Percentiles rank a stretch among this genome's conserved stretches.
phyloP scores from a whole-genome alignment of 2,329 filamentous ascomycete species.

The Sclerotinia subarctica region DNA sequence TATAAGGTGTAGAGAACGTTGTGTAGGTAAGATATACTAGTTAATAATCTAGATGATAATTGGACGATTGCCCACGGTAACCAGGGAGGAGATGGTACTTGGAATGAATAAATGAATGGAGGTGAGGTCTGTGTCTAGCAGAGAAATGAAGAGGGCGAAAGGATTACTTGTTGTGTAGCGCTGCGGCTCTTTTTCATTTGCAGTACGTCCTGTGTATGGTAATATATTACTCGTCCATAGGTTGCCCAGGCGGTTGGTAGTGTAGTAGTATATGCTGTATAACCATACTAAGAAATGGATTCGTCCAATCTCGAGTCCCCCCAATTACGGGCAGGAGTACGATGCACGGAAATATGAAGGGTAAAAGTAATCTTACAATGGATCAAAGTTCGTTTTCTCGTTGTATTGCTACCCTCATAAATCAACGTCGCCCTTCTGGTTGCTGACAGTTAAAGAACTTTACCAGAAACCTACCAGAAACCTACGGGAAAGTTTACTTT shows the following conservation, averaged over 20 bases:
- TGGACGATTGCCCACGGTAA: neutral
- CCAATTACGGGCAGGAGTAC: slow-evolving; percentile 4
- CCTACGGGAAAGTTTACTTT: neutral
- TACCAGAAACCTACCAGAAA: neutral
- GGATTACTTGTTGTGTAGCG: slow-evolving; percentile 11
- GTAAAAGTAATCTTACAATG: neutral
- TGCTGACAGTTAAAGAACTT: neutral
- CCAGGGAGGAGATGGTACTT: neutral
- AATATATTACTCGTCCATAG: neutral
- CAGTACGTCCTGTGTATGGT: neutral
- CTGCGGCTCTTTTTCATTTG: slow-evolving; percentile 3
- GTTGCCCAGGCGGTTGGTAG: neutral
- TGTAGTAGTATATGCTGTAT: neutral
- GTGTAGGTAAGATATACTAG: neutral
- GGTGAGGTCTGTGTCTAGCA: slow-evolving; percentile 6
- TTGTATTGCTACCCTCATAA: neutral
- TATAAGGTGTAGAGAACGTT: neutral
- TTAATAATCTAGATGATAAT: neutral
- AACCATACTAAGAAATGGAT: neutral
- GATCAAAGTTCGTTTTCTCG: neutral
- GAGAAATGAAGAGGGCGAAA: slow-evolving; percentile 1
- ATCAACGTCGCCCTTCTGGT: neutral
- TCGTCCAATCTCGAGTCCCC: neutral
- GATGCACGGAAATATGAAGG: neutral
- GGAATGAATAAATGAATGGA: neutral